Base-by-base conservation (phyloP, 2,329 filamentous ascomycete species). In the Beauveria rudraprayagi region DNA sequence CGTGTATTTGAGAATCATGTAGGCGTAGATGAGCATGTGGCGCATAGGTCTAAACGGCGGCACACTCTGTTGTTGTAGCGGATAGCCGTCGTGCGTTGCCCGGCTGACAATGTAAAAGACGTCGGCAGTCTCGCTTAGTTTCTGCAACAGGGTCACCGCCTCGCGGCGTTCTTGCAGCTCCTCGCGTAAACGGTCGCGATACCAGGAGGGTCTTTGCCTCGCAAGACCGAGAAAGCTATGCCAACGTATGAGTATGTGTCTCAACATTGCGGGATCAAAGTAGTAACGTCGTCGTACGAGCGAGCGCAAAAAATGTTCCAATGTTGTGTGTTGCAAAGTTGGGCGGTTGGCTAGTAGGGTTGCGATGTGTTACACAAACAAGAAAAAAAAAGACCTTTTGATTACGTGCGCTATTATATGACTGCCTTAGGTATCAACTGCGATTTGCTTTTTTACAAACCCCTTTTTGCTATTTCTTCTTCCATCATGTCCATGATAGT, bases 1-100 rank as follows among this genome's bases (percentile, higher is more conserved):
- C 0, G 74, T 77, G 62, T 71, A 77, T 64, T 79, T 79, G n/a
- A 67, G 68, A 2, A 79, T 7, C 71, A 79, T 76, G 65, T 79
- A 79, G 1, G 62, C 64, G 61, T 77, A 76, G 1, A 75, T 67
- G 6, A 64, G 50, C 41, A 63, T 19, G 60, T 73, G 68, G 7
- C 63, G 59, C 43, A 53, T 46, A 30, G 46, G 8, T 17, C 56
- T 40, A 34, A 73, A 69, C 1, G 53, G 62, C 7, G 71, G 70
- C 28, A 75, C 51, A 8, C 56, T 63, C 2, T 69, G 22, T 22
- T 22, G 22, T 22, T 22, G 64, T 51, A 76, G 63, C 10, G 69
- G 66, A 57, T 70, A 70, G 3, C 73, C 75, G 65, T 78, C 76
- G 62, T 75, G 68, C 2, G 63, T 67, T 22, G 77, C 72, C 56